These are phyloP conservation scores for Knoxia roxburghii DNA, from an alignment of 257 asterid species.

Conservation along the genomic window DNA sequence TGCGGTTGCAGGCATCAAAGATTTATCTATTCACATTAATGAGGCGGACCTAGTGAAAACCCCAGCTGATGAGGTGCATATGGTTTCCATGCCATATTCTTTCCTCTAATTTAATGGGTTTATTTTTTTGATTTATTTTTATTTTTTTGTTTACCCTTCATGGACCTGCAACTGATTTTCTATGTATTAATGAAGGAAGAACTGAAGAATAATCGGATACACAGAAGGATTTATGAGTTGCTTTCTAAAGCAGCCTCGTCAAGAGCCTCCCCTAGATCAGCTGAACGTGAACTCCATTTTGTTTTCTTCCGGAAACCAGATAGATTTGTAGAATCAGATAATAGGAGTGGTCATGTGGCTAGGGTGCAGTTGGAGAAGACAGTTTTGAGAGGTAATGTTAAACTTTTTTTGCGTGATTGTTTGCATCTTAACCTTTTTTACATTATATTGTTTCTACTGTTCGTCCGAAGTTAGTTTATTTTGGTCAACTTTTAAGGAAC, in stretches of 20 bases:
- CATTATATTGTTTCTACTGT: not conserved
- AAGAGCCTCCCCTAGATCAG: slow-evolving; percentile 28
- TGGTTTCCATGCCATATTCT: not conserved
- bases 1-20: slow-evolving; percentile 57
- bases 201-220: slow-evolving; percentile 74
- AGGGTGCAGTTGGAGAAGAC: slow-evolving; percentile 79
- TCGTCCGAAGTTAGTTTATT: not conserved
- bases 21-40: slow-evolving; percentile 44
- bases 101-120: not conserved
- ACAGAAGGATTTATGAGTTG: slow-evolving; percentile 79
- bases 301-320: slow-evolving; percentile 81
- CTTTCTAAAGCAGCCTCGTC: slow-evolving; percentile 64
- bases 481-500: not conserved
- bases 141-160: too few species aligned
- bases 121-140: not conserved
- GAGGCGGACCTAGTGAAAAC: slow-evolving; percentile 55
- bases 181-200: slow-evolving; percentile 48
- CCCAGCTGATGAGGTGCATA: slow-evolving; percentile 74
- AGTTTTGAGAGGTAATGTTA: slow-evolving; percentile 46
- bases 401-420: not conserved
- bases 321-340: slow-evolving; percentile 53
- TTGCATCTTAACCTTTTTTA: not conserved
- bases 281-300: slow-evolving; percentile 78
- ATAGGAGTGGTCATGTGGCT: slow-evolving; percentile 46
- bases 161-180: slow-evolving; percentile 6